Base-by-base conservation (phyloP, 2,329 filamentous ascomycete species). In the Fusarium sarcochroum region DNA sequence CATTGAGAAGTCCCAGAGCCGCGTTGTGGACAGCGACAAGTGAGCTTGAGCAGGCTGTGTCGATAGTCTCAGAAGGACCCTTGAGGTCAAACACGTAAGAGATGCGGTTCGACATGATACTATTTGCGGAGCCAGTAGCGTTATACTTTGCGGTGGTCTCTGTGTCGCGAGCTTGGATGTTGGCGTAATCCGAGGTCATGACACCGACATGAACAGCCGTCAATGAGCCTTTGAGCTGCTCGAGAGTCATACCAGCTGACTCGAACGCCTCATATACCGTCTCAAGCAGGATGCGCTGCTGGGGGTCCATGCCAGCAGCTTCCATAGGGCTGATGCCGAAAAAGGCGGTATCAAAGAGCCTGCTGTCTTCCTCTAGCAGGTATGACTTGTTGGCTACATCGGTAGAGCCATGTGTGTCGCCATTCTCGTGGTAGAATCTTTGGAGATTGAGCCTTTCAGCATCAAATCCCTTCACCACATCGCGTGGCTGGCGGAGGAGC, bases 21-120 rank as follows among this genome's bases (percentile, higher is more conserved):
- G 52, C 64, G n/a, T 66, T 40, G 9, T 69, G 66, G 5, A 69
- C 48, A 13, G 65, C 66, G 9, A 58, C 54, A 14, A 69, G 38
- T 11, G 48, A 52, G 11, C 49, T 56, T 7, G 41, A 48, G n/a
- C 59, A 63, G 6, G 59, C 59, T 27, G 48, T 44, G n/a, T n/a
- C n/a, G n/a, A n/a, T n/a, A n/a, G n/a, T n/a, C n/a, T n/a, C n/a
- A n/a, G n/a, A n/a, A n/a, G n/a, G n/a, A n/a, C n/a, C n/a, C n/a
- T n/a, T n/a, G n/a, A n/a, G n/a, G n/a, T n/a, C n/a, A n/a, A n/a
- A n/a, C n/a, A n/a, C n/a, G n/a, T n/a, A n/a, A n/a, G n/a, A n/a
- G n/a, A n/a, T n/a, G n/a, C n/a, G n/a, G n/a, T n/a, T n/a, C n/a
- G n/a, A n/a, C n/a, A n/a, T n/a, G n/a, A n/a, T n/a, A n/a, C n/a